Conservation (phyloP, 108 stramenopile genomes). For the Nannochloropsis granulata region DNA sequence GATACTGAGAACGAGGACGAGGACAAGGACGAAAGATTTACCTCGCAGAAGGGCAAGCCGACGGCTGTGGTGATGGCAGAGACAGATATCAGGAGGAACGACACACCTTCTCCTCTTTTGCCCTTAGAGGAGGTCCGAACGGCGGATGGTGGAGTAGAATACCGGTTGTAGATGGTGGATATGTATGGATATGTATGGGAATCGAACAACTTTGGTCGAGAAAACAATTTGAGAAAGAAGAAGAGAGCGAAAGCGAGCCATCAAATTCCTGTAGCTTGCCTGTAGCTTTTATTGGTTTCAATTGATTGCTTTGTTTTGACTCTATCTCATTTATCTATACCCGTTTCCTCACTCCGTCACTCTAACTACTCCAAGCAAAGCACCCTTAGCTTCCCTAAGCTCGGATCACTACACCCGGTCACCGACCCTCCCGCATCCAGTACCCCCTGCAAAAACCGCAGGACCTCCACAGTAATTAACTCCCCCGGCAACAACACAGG, state of each 20-base stretch:
- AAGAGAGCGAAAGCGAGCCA: neutral
- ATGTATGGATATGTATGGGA: neutral
- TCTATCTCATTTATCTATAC: neutral
- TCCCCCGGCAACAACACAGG: conserved; percentile 24
- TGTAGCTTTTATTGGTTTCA: too few species aligned
- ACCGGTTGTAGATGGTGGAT: neutral
- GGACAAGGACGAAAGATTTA: neutral
- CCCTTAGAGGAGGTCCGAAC: neutral
- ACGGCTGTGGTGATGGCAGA: neutral
- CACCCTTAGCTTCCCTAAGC: conserved; percentile 10
- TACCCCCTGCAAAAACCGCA: conserved; percentile 1
- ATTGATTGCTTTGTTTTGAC: neutral
- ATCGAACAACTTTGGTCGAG: neutral
- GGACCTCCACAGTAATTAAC: conserved; percentile 5
- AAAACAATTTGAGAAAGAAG: neutral
- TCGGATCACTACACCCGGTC: conserved; percentile 16
- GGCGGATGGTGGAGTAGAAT: neutral
- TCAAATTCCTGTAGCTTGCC: too few species aligned
- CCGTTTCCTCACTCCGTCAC: neutral
- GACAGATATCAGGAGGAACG: neutral
- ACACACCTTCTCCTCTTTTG: neutral
- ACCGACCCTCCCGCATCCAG: conserved; percentile 1
- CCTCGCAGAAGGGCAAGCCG: neutral
- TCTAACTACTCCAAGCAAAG: neutral
- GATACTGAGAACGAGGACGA: neutral